Conservation (phyloP, 257 asterid species). For the Jaltomata sinuosa region DNA sequence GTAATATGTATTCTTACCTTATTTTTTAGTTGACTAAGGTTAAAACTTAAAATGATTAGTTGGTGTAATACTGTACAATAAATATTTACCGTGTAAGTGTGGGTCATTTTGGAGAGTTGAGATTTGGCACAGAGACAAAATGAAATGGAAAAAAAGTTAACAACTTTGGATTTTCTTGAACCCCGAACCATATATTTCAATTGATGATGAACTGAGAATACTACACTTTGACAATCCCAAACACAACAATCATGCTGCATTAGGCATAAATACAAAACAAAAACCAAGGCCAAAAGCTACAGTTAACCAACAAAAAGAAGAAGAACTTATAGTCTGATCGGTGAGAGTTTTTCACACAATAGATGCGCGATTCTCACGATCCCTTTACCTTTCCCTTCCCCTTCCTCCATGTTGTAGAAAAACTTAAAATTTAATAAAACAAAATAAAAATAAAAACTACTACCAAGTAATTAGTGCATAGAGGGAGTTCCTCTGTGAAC, state of each 20-base stretch:
- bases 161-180: not conserved
- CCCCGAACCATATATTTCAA: not conserved
- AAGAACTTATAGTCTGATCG: not conserved
- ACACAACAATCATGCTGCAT: not conserved
- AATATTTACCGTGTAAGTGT: no score
- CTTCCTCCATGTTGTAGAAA: not conserved
- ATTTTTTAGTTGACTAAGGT: no score
- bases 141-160: not conserved
- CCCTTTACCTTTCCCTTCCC: not conserved
- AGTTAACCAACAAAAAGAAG: not conserved
- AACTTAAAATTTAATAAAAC: not conserved
- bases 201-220: not conserved
- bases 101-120: not conserved
- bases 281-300: not conserved
- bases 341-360: not conserved
- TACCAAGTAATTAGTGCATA: not conserved
- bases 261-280: not conserved
- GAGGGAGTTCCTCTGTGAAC: slow-evolving; percentile 1
- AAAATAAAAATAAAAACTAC: not conserved
- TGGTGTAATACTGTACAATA: no score
- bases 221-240: not conserved
- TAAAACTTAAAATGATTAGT: no score
- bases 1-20: no score
- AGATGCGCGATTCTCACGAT: not conserved
- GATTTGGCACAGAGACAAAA: not conserved